phyloP scores from a whole-genome alignment of 306 rosid species.

The Malus domestica region ASM211411v1 NC_041799.1:5399001-5399500 shows the following conservation, averaged over 20 bases:
- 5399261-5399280: conserved; percentile 13
- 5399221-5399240: background rate
- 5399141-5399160: background rate
- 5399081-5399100: conserved; percentile 5
- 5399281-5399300: conserved; percentile 16
- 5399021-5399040: background rate
- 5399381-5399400: conserved; percentile 1
- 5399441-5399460: background rate
- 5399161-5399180: background rate
- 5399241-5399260: conserved; percentile 19
- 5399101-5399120: background rate
- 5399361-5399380: conserved; percentile 11
- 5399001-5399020: background rate
- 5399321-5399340: background rate
- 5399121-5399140: background rate
- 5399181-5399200: background rate
- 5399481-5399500: too few relatives aligned
- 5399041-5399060: background rate
- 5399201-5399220: background rate
- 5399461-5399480: too few relatives aligned
- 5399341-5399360: conserved; percentile 17
- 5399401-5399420: background rate
- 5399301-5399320: conserved; percentile 6
- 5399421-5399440: background rate
- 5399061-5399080: background rate